phyloP scores from a whole-genome alignment of 352 stramenopile genomes.

The Phytophthora fragariaefolia region DNA sequence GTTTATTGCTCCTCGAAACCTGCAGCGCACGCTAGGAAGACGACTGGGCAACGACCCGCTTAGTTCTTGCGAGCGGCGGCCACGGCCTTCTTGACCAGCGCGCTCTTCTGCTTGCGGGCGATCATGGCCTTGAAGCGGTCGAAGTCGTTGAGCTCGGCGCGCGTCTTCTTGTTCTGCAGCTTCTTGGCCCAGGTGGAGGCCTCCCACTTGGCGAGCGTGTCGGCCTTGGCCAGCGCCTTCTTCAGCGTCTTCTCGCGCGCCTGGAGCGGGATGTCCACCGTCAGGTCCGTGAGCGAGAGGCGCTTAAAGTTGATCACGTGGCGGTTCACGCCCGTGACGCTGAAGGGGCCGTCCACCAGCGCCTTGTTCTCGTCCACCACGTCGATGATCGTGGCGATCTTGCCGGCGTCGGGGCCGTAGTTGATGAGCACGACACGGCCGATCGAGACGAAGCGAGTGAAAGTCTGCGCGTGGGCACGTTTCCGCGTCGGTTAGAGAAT shows the following conservation, averaged over 20 bases:
- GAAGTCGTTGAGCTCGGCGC: conserved; percentile 96
- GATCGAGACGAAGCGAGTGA: conserved; percentile 99
- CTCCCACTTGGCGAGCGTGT: conserved; percentile 96
- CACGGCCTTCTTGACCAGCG: conserved; percentile 93
- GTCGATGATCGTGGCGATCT: conserved; percentile 99
- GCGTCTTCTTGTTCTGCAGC: conserved; percentile 96
- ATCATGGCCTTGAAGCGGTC: conserved; percentile 99
- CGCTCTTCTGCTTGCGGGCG: conserved; percentile 98
- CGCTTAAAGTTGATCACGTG: conserved; percentile 99
- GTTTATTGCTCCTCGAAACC: conserved; percentile 44
- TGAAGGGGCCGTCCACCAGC: conserved; percentile 96
- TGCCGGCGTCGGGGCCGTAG: conserved; percentile 97
- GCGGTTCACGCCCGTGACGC: conserved; percentile 96
- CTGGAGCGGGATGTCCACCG: conserved; percentile 95
- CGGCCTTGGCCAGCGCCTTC: conserved; percentile 86
- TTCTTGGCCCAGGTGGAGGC: conserved; percentile 98
- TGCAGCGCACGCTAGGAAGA: background rate
- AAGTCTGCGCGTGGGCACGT: conserved; percentile 77
- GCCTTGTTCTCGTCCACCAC: conserved; percentile 99
- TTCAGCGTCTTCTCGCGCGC: conserved; percentile 95
- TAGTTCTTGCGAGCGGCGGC: conserved; percentile 85
- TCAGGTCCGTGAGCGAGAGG: conserved; percentile 97
- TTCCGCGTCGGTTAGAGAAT: background rate
- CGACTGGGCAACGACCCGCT: conserved; percentile 6
- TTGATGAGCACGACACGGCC: conserved; percentile 99